Percentiles rank a stretch among this genome's conserved stretches.
Evolutionary conservation across 495 filamentous ascomycete genomes (phyloP).

Genomic region (Aspergillus asperescens): DNA sequence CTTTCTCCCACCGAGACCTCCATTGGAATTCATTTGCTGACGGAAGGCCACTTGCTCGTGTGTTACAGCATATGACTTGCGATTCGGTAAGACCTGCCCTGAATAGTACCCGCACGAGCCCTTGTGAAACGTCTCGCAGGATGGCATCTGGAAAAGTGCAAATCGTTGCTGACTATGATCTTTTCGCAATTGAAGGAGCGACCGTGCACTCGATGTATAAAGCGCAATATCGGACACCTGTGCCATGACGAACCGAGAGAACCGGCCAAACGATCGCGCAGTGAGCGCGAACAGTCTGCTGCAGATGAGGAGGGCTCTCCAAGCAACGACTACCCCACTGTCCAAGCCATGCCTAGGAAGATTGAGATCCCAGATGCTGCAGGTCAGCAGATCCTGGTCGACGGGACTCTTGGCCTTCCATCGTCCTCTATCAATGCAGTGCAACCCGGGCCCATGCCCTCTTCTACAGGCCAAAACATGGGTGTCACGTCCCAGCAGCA

Average conservation of each 20-base stretch:
- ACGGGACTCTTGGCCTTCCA: conserved; percentile 33
- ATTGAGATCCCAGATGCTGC: conserved; percentile 41
- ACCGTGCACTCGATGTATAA: conserved; percentile 96
- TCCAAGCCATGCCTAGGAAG: conserved; percentile 37
- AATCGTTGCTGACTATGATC: conserved; percentile 25
- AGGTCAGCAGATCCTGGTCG: conserved; percentile 37
- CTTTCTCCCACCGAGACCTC: conserved; percentile 1
- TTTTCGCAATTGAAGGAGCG: conserved; percentile 59
- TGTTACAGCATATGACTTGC: conserved; percentile 96
- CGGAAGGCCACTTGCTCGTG: conserved; percentile 31
- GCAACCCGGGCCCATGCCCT: conserved; percentile 31
- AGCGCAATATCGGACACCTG: conserved; percentile 96
- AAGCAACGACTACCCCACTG: conserved; percentile 38
- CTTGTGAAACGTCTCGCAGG: conserved; percentile 24
- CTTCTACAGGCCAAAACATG: conserved; percentile 41
- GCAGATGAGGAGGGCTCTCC: conserved; percentile 55
- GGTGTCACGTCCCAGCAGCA: conserved; percentile 61
- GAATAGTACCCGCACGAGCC: conserved; percentile 28
- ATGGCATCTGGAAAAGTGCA: conserved; percentile 6
- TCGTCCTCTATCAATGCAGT: conserved; percentile 33
- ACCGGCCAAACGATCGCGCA: conserved; percentile 67
- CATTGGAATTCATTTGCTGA: conserved; percentile 29
- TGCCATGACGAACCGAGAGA: conserved; percentile 97
- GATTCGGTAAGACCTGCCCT: conserved; percentile 80
- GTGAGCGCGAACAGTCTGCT: conserved; percentile 56